Evolutionary conservation across 495 filamentous ascomycete genomes (phyloP).

Genomic region (Daldinia bambusicola): DNA sequence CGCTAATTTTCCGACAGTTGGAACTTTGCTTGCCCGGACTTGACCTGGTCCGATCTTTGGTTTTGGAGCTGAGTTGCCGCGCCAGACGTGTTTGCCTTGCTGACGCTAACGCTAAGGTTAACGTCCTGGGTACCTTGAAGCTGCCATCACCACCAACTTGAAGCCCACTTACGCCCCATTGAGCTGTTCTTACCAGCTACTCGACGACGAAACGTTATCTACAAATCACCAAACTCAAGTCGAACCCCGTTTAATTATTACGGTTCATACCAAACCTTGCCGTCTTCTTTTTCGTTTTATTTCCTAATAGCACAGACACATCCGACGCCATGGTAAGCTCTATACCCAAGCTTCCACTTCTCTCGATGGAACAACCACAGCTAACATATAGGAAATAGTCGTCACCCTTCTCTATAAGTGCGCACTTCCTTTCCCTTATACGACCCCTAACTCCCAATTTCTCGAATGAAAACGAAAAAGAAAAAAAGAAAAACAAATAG

Average conservation of each 20-base stretch:
- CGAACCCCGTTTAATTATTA: neutral
- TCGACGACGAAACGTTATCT: conserved; percentile 28
- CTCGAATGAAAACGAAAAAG: neutral
- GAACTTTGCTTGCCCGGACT: neutral
- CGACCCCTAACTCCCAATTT: conserved; percentile 8
- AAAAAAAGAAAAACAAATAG: conserved; percentile 16
- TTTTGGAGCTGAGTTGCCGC: conserved; percentile 46
- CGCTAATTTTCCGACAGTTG: conserved; percentile 28
- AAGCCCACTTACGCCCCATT: conserved; percentile 26
- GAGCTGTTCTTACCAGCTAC: conserved; percentile 27
- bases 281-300: conserved; percentile 10
- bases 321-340: conserved; percentile 49
- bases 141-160: conserved; percentile 27
- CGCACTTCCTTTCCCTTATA: conserved; percentile 39
- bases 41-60: conserved; percentile 7
- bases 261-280: neutral
- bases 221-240: neutral
- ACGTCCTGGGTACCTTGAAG: conserved; percentile 2
- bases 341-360: conserved; percentile 12
- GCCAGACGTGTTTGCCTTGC: conserved; percentile 54
- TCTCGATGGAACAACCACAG: neutral
- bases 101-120: conserved; percentile 22
- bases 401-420: conserved; percentile 92
- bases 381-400: conserved; percentile 56
- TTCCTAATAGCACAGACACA: conserved; percentile 5